phyloP scores from a whole-genome alignment of 805 yeast species.

The Kazachstania psychrophila region DNA sequence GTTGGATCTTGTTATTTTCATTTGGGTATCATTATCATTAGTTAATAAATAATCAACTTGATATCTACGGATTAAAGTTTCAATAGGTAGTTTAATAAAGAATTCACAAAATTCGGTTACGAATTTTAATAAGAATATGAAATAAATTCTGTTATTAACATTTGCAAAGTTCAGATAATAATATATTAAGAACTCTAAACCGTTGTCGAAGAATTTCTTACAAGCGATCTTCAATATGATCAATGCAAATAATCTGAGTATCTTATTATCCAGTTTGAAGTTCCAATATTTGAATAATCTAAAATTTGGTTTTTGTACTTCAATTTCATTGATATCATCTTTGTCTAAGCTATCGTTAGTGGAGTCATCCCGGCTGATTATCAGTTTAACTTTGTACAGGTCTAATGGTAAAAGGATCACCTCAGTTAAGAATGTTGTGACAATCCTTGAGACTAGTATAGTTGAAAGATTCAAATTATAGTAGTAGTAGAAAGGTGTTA shows the following conservation, averaged over 20 bases:
- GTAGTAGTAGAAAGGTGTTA: constrained; percentile 4
- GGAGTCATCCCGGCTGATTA: constrained; percentile 41
- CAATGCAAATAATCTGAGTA: constrained; percentile 1
- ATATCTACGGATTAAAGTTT: constrained; percentile 74
- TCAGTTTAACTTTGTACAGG: constrained; percentile 65
- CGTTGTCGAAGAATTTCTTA: constrained; percentile 6
- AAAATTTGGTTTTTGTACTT: background rate
- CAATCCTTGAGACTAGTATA: constrained; percentile 42
- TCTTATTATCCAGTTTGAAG: constrained; percentile 1
- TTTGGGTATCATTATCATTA: background rate
- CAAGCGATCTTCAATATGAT: constrained; percentile 2
- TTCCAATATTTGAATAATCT: constrained; percentile 2
- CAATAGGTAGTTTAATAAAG: constrained; percentile 74
- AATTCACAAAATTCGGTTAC: constrained; percentile 58
- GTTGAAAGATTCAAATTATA: constrained; percentile 3
- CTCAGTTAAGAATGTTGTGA: constrained; percentile 66
- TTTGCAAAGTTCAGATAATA: constrained; percentile 6
- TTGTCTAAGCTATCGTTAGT: background rate
- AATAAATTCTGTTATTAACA: constrained; percentile 2
- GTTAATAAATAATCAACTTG: constrained; percentile 57
- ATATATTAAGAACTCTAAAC: constrained; percentile 8
- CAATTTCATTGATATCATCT: background rate
- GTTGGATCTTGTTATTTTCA: background rate
- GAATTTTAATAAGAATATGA: constrained; percentile 38
- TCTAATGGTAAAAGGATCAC: constrained; percentile 71